A percentile compares a stretch with the other conserved stretches of the same genome.
phyloP scores from a whole-genome alignment of 768 basidiomycete genomes.

The Trametes villosa region DNA sequence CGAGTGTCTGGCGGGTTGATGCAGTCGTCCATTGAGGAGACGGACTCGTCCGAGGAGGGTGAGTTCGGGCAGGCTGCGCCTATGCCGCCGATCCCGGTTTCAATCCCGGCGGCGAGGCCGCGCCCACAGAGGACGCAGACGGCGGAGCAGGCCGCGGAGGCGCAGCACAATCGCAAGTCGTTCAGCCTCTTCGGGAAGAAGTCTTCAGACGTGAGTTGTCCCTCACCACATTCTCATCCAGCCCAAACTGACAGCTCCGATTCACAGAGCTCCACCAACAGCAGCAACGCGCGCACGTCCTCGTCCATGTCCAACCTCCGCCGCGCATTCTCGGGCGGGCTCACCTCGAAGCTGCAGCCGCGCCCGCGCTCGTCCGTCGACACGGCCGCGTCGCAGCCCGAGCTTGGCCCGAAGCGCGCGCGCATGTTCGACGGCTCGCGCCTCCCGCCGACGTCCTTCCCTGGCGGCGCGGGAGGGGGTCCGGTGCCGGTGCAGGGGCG shows the following conservation, averaged over 20 bases:
- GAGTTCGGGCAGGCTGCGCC: constrained; percentile 4
- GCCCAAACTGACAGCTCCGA: constrained; percentile 22
- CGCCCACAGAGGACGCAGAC: constrained; percentile 6
- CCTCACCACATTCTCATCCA: not conserved
- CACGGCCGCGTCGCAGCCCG: constrained; percentile 37
- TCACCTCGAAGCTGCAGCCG: constrained; percentile 27
- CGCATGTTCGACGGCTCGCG: constrained; percentile 8
- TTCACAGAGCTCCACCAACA: constrained; percentile 8
- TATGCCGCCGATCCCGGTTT: not conserved
- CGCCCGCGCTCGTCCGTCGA: constrained; percentile 31
- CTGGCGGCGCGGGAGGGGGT: not conserved
- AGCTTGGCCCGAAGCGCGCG: not conserved
- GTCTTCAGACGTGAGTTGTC: constrained; percentile 19
- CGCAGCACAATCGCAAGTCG: constrained; percentile 37
- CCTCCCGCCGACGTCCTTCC: constrained; percentile 12
- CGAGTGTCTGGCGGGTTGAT: not conserved
- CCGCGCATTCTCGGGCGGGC: constrained; percentile 46
- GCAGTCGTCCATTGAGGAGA: constrained; percentile 21
- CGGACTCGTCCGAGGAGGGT: constrained; percentile 10
- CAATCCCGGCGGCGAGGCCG: not conserved
- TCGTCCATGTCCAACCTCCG: constrained; percentile 50
- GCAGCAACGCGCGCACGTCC: constrained; percentile 29
- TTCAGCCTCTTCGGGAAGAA: constrained; percentile 30
- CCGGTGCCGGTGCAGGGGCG: constrained; percentile 34
- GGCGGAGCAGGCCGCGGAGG: constrained; percentile 20